Percentiles rank a stretch among this genome's conserved stretches.
phyloP scores from a whole-genome alignment of 2,329 filamentous ascomycete species.

The Sodiomyces alkalinus region DNA sequence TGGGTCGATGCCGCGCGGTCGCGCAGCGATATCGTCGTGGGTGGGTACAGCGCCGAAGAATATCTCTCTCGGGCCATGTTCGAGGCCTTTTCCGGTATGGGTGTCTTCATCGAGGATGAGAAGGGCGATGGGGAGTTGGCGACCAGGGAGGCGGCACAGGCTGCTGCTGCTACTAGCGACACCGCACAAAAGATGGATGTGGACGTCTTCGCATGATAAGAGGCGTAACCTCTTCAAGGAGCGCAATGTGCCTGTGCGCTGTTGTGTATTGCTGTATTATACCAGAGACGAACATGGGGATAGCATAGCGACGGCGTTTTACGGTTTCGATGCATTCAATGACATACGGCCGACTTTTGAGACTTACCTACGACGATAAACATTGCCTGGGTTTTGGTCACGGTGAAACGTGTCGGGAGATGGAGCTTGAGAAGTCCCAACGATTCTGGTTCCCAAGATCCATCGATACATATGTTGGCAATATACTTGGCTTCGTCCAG shows the following conservation, averaged over 20 bases:
- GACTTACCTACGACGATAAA: no score
- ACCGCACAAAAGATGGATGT: constrained; percentile 28
- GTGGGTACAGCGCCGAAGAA: constrained; percentile 71
- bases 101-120: constrained; percentile 76
- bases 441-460: no score
- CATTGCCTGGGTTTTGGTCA: no score
- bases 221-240: neutral
- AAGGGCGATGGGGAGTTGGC: constrained; percentile 25
- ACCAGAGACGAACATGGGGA: constrained; percentile 1
- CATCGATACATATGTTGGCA: no score
- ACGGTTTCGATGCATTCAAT: no score
- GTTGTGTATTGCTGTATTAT: constrained; percentile 2
- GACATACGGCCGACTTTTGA: no score
- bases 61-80: constrained; percentile 71
- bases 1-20: constrained; percentile 54
- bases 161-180: constrained; percentile 14
- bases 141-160: constrained; percentile 19
- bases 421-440: no score
- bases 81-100: constrained; percentile 80
- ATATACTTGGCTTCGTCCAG: no score
- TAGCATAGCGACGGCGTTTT: constrained; percentile 16
- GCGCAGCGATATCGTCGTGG: constrained; percentile 52
- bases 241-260: neutral
- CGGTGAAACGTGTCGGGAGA: no score
- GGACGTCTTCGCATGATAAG: constrained; percentile 18